Base-by-base conservation (phyloP, 768 basidiomycete species). In the Auriscalpium microsporum region DNA sequence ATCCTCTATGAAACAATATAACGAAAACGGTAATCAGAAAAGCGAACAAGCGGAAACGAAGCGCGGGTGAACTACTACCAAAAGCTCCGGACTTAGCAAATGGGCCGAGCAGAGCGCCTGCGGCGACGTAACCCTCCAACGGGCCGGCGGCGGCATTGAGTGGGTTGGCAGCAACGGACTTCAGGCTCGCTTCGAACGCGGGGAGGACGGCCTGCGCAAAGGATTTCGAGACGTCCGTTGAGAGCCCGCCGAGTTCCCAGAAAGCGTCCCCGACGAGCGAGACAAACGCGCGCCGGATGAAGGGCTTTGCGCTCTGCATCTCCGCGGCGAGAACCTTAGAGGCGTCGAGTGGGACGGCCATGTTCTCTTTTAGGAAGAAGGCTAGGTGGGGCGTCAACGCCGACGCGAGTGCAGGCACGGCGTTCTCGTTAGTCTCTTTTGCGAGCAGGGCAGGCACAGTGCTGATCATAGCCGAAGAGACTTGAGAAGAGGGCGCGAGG, bases 111-210 rank as follows among this genome's bases (percentile, higher is more conserved):
- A 92, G 69, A 3, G 84, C 69, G 1, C 90, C 79, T 21, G 83
- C 66, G 1, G 89, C 83, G 11, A 94, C 78, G 65, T 93, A 95
- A 0, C 88, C 93, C 63, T 96, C 94, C 44, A 89, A 65, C n/a
- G 87, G 85, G 0, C 87, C 87, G 0, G 77, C 79, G 45, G 77
- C 67, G 0, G 78, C 71, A 51, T 76, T 81, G 46, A 87, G 64
- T 0, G 86, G 80, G 64, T 83, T 87, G 14, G 73, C 69, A 8
- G 80, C 70, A 16, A 87, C 79, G 9, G 74, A 75, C 70, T 89
- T 92, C 51, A 95, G 64, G 58, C 76, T 82, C 0, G 70, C 71
- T 60, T 94, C 91, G n/a, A 94, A 69, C 0, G 83, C 75, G 0
- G 83, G 79, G 1, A 80, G 58, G 3, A 91, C 55, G 0, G 72